These are phyloP conservation scores for Dentiscutata heterogama DNA, from an alignment of 371 early-diverging fungal genomes.

Conservation along the genomic window DNA sequence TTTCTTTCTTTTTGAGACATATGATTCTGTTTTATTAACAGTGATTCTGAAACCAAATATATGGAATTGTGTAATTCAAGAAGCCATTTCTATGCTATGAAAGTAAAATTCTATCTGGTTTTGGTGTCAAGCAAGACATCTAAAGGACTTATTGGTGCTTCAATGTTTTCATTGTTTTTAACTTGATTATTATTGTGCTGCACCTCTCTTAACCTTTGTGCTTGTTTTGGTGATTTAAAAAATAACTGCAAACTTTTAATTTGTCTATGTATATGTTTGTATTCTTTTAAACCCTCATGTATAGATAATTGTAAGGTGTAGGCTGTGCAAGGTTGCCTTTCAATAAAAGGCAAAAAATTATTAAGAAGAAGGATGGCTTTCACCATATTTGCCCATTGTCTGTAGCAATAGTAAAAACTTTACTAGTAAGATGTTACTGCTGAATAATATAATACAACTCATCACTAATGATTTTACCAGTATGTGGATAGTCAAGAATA, in stretches of 20 bases:
- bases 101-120: background rate
- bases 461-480: too few relatives aligned
- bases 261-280: background rate
- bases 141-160: background rate
- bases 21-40: background rate
- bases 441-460: too few relatives aligned
- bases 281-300: background rate
- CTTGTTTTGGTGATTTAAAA: background rate
- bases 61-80: background rate
- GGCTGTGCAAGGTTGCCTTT: too few relatives aligned
- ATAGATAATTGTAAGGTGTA: background rate
- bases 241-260: background rate
- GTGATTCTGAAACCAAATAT: background rate
- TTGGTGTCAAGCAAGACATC: background rate
- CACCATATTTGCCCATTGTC: too few relatives aligned
- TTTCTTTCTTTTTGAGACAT: background rate
- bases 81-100: background rate
- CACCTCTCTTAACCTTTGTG: background rate
- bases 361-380: too few relatives aligned
- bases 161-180: background rate
- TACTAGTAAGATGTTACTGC: too few relatives aligned
- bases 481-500: too few relatives aligned
- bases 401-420: too few relatives aligned
- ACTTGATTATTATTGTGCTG: background rate
- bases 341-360: too few relatives aligned